Conservation (phyloP, 352 stramenopile genomes). For the Globisporangium camurandrum region DNA sequence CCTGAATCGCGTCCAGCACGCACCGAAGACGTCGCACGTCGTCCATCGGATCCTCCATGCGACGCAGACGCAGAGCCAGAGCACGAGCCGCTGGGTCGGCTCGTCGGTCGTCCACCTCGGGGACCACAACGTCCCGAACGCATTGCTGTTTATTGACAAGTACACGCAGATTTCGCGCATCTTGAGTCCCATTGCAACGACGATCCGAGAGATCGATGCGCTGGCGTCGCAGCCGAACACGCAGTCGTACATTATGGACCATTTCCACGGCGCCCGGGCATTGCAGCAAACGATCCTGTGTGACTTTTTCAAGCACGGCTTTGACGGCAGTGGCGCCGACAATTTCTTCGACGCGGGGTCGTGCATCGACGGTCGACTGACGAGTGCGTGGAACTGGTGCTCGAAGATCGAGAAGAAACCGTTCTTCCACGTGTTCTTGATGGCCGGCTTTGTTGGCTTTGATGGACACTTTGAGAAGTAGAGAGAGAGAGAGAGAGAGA, state of each 20-base stretch:
- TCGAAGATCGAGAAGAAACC: slow-evolving; percentile 89
- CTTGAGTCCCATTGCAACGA: slow-evolving; percentile 54
- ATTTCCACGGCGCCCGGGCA: slow-evolving; percentile 80
- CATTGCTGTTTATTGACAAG: slow-evolving; percentile 95
- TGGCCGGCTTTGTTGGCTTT: slow-evolving; percentile 95
- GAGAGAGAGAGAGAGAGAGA: background rate
- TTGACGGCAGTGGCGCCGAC: slow-evolving; percentile 92
- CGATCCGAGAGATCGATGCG: slow-evolving; percentile 35
- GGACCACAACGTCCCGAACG: slow-evolving; percentile 94
- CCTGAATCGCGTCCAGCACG: slow-evolving; percentile 60
- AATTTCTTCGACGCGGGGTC: slow-evolving; percentile 95
- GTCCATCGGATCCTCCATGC: slow-evolving; percentile 42
- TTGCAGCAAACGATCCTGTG: slow-evolving; percentile 89
- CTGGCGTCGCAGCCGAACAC: slow-evolving; percentile 37
- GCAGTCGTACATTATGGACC: slow-evolving; percentile 59
- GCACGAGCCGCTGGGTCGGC: slow-evolving; percentile 84
- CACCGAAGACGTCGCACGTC: slow-evolving; percentile 44
- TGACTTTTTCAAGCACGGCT: slow-evolving; percentile 95
- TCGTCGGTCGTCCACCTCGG: slow-evolving; percentile 90
- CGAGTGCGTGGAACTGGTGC: slow-evolving; percentile 97
- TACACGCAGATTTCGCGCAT: slow-evolving; percentile 88
- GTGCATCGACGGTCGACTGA: slow-evolving; percentile 96
- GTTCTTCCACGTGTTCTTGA: slow-evolving; percentile 95
- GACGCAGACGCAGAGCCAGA: slow-evolving; percentile 31
- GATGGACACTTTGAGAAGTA: slow-evolving; percentile 94